These are phyloP conservation scores for Aspergillus fijiensis DNA, from an alignment of 2,329 filamentous ascomycete species.

Conservation along the genomic window DNA sequence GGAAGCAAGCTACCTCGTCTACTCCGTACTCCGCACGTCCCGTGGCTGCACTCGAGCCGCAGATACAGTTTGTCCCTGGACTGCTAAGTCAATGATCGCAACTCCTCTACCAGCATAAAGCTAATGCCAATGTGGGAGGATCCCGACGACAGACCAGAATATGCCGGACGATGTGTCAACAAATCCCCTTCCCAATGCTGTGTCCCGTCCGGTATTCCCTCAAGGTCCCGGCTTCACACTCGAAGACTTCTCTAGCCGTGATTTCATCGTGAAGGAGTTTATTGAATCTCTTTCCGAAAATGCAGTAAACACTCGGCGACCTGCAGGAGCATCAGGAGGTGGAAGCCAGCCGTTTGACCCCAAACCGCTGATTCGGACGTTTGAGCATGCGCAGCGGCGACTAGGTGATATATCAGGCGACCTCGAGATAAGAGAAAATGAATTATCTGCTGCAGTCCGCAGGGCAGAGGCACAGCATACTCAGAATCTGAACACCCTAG, in stretches of 20 bases:
- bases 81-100: background rate
- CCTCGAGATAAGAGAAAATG: conserved; percentile 84
- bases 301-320: conserved; percentile 75
- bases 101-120: background rate
- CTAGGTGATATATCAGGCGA: conserved; percentile 65
- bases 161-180: conserved; percentile 42
- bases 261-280: conserved; percentile 98
- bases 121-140: background rate
- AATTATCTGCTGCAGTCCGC: conserved; percentile 83
- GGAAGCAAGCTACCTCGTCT: background rate
- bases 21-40: background rate
- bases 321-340: conserved; percentile 53
- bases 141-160: conserved; percentile 22
- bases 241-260: conserved; percentile 82
- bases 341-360: conserved; percentile 72
- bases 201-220: conserved; percentile 69
- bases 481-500: conserved; percentile 82
- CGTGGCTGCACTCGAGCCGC: background rate
- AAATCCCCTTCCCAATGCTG: conserved; percentile 43
- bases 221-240: conserved; percentile 80
- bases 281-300: conserved; percentile 88
- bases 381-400: conserved; percentile 67
- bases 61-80: background rate
- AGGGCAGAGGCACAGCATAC: conserved; percentile 90
- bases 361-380: conserved; percentile 92